Evolutionary conservation across 2,329 filamentous ascomycete species (phyloP), one percentile per base, ranked within the genome.

Genomic region (Exophiala alcalophila): DNA sequence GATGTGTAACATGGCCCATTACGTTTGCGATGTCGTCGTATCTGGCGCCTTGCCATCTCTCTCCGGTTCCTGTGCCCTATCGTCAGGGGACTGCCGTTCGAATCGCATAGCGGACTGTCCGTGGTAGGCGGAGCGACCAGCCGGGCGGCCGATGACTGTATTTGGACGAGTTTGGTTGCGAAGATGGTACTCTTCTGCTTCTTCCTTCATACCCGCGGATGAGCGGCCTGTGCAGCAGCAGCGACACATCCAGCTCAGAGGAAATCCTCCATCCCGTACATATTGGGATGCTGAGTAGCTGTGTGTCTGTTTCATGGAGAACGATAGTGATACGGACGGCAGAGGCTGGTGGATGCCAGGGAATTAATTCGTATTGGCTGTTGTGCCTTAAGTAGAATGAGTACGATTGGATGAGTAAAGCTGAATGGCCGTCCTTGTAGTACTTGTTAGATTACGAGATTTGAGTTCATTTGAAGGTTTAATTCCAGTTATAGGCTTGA

Each of bases 251-350:
- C 37, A 46, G 16, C 11, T 36, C 29, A 46, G 21, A 24, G 36
- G 36, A 26, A 31, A 46, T 6, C 43, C 43, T 14, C 12, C 21
- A 16, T 46, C 43, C 36, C 19, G 40, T 11, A 36, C 38, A 41
- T 46, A 46, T 26, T 46, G 29, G 19, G 37, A 40, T 25, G 36
- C 43, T 24, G 43, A 35, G 23, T 46, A 46, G 12, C 12, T 23
- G n/a, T 40, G 18, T 36, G 37, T 40, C 14, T 25, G 16, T 18
- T 21, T 35, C 43, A 46, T 46, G 20, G n/a, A n/a, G n/a, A n/a
- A n/a, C n/a, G n/a, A n/a, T n/a, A n/a, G n/a, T n/a, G n/a, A n/a
- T n/a, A n/a, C n/a, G n/a, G n/a, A n/a, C n/a, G n/a, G n/a, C n/a
- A n/a, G n/a, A n/a, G n/a, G n/a, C n/a, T n/a, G n/a, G n/a, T n/a